Evolutionary conservation across 1,284 basidiomycete genomes (phyloP).

Genomic region (Moesziomyces antarcticus): DNA sequence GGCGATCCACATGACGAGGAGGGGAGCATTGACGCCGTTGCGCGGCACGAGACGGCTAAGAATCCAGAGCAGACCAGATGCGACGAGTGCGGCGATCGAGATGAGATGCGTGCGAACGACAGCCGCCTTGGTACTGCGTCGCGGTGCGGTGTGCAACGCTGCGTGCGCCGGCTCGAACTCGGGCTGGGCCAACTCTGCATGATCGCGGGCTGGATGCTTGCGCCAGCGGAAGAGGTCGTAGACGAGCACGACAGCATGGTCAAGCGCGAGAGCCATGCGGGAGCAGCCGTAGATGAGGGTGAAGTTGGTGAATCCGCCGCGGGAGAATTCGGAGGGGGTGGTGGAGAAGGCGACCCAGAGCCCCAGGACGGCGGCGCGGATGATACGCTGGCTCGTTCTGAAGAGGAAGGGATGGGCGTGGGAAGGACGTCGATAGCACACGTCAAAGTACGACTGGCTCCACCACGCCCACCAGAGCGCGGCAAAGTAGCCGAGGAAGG

Average conservation of each 20-base stretch:
- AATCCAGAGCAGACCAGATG: conserved; percentile 41
- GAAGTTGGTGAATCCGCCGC: conserved; percentile 44
- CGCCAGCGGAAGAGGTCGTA: conserved; percentile 13
- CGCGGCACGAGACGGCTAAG: conserved; percentile 23
- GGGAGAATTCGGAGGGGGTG: conserved; percentile 45
- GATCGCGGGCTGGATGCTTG: background rate
- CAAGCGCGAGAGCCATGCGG: conserved; percentile 26
- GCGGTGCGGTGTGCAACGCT: background rate
- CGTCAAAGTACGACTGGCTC: conserved; percentile 47
- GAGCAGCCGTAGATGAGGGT: conserved; percentile 38
- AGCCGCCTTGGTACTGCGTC: background rate
- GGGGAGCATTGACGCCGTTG: conserved; percentile 9
- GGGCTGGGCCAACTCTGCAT: background rate
- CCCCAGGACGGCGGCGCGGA: conserved; percentile 33
- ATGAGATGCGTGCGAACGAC: conserved; percentile 19
- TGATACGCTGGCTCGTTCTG: conserved; percentile 25
- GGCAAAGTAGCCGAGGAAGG: conserved; percentile 40
- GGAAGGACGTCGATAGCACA: conserved; percentile 28
- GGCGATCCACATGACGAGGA: conserved; percentile 47
- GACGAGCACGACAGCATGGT: conserved; percentile 17
- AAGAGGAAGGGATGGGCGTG: conserved; percentile 24
- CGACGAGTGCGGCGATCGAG: conserved; percentile 21
- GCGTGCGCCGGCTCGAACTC: background rate
- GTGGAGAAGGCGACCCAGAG: conserved; percentile 46
- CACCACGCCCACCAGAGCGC: conserved; percentile 51